Evolutionary conservation across 805 yeast species (phyloP).

Genomic region (Pichia cabralensis): DNA sequence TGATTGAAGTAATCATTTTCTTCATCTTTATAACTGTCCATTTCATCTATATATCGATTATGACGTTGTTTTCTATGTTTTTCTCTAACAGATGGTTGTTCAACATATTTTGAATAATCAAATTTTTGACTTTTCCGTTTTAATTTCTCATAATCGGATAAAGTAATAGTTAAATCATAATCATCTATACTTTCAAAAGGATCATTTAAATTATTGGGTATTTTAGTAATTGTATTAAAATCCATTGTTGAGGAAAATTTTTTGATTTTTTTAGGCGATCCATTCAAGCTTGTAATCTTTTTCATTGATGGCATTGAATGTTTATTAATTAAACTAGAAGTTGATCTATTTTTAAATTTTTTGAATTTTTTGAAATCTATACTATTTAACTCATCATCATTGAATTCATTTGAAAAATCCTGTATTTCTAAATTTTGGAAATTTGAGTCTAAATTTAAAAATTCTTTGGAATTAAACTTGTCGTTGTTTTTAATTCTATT

Average conservation of each 20-base stretch:
- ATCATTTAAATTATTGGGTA: not conserved
- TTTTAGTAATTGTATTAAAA: slow-evolving; percentile 6
- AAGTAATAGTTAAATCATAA: slow-evolving; percentile 22
- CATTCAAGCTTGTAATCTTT: slow-evolving; percentile 7
- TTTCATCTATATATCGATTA: no score
- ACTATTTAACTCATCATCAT: slow-evolving; percentile 15
- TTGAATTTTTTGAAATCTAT: slow-evolving; percentile 21
- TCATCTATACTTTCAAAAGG: slow-evolving; percentile 16
- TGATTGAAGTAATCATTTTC: no score
- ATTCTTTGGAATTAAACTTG: not conserved
- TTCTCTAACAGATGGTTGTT: not conserved
- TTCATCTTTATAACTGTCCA: slow-evolving; percentile 21
- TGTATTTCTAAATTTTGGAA: slow-evolving; percentile 6
- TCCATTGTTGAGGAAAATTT: slow-evolving; percentile 23
- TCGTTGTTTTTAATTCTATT: not conserved
- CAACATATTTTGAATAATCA: slow-evolving; percentile 21
- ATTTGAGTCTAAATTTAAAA: no score
- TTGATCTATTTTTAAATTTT: slow-evolving; percentile 15
- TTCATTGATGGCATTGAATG: slow-evolving; percentile 20
- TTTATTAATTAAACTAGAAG: slow-evolving; percentile 9
- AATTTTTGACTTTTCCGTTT: slow-evolving; percentile 18
- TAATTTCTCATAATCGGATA: slow-evolving; percentile 18
- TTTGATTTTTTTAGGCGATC: slow-evolving; percentile 17
- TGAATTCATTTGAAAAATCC: not conserved
- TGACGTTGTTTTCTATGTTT: not conserved